Conservation (phyloP, 176 grass and related monocot species). For the Triticum timopheevii region DNA sequence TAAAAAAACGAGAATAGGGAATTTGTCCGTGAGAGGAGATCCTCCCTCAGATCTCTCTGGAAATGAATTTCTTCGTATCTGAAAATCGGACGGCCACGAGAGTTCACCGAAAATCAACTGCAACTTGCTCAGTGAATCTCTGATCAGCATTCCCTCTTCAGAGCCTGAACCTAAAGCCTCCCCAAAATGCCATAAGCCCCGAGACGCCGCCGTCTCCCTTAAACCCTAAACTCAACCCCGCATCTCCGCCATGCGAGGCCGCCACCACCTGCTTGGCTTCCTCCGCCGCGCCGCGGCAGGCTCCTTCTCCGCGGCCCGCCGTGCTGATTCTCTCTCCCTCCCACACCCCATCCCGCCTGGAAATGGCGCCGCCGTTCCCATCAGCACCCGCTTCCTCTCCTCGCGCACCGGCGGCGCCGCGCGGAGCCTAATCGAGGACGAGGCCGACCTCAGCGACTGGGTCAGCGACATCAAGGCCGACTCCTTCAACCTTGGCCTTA, state of each 20-base stretch:
- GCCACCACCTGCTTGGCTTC: conserved; percentile 17
- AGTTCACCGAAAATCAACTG: neutral
- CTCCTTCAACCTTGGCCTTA: conserved; percentile 50
- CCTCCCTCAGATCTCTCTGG: too few species aligned
- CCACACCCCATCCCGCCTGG: neutral
- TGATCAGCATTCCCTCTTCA: neutral
- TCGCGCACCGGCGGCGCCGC: conserved; percentile 40
- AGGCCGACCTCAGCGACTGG: conserved; percentile 88
- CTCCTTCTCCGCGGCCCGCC: conserved; percentile 29
- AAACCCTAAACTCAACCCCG: conserved; percentile 53
- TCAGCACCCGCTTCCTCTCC: conserved; percentile 47
- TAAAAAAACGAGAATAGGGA: too few species aligned
- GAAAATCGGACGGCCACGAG: conserved; percentile 5
- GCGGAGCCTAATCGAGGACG: conserved; percentile 77
- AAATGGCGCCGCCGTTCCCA: conserved; percentile 30
- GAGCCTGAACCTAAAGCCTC: conserved; percentile 20
- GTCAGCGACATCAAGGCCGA: conserved; percentile 69
- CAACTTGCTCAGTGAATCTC: neutral
- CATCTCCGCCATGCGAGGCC: conserved; percentile 29
- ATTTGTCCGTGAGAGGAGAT: too few species aligned
- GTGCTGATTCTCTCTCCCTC: neutral
- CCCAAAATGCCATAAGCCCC: neutral
- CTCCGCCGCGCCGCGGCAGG: conserved; percentile 34
- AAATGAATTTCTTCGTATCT: neutral
- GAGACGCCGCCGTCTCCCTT: conserved; percentile 2